Conservation (phyloP, 768 basidiomycete genomes). For the Tubosaeta sp. region DNA sequence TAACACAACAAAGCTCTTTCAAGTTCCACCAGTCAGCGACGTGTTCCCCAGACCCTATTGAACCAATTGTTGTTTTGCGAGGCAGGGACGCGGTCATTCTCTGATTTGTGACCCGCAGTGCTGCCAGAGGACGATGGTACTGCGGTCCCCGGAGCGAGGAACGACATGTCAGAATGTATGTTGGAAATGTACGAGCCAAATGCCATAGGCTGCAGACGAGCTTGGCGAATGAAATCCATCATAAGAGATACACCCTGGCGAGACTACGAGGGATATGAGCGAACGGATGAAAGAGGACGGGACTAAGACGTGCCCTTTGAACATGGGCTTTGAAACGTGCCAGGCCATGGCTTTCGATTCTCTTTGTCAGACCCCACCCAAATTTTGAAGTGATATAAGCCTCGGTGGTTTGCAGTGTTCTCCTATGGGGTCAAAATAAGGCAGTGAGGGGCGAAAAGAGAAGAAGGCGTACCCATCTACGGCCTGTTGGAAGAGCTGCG, state of each 20-base stretch:
- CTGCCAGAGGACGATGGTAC: conserved; percentile 9
- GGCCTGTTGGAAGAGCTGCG: conserved; percentile 64
- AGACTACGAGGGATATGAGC: conserved; percentile 44
- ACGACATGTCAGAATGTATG: conserved; percentile 32
- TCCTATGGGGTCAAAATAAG: conserved; percentile 36
- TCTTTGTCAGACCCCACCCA: conserved; percentile 85
- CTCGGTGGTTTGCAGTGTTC: conserved; percentile 82
- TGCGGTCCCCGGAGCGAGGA: conserved; percentile 20
- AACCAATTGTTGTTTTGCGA: conserved; percentile 24
- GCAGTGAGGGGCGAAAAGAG: background rate
- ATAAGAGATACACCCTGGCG: conserved; percentile 86
- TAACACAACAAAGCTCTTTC: conserved; percentile 9
- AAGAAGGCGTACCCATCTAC: conserved; percentile 56
- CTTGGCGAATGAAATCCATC: conserved; percentile 72
- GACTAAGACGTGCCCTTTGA: conserved; percentile 58
- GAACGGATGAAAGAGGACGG: background rate
- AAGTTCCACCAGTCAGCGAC: conserved; percentile 8
- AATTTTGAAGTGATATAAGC: conserved; percentile 85
- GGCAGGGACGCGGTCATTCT: conserved; percentile 6
- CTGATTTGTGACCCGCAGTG: conserved; percentile 15
- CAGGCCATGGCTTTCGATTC: conserved; percentile 83
- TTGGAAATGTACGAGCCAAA: conserved; percentile 36
- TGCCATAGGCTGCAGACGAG: conserved; percentile 54
- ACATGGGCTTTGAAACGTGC: conserved; percentile 84
- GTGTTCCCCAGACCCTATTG: conserved; percentile 22